Evolutionary conservation across 2,329 filamentous ascomycete species (phyloP), one percentile per base, ranked within the genome.

Genomic region (Cladophialophora immunda): DNA sequence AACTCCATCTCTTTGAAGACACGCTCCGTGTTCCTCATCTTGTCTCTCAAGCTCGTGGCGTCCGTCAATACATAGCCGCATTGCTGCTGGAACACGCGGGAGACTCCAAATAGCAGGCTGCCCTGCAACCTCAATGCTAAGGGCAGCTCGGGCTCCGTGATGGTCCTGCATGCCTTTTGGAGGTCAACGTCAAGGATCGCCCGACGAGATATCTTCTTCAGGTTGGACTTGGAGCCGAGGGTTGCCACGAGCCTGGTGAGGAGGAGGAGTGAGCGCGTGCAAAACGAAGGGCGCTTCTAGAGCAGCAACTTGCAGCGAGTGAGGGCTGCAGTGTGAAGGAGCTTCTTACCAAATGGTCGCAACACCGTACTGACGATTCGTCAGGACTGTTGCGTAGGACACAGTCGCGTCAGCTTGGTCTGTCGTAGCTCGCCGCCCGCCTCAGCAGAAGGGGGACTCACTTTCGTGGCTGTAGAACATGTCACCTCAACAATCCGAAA

Each of bases 401-500:
- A 8, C 8, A 34, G 41, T 30, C n/a, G 32, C 19, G 47, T 61
- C 15, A 61, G 58, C 22, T 6, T 45, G 1, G 6, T 45, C 17
- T 19, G 15, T 61, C 3, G 19, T 53, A 4, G 19, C 32, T 45
- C n/a, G 9, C 30, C 4, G 22, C 13, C 22, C n/a, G 13, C 6
- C n/a, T 22, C 13, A 6, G 3, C 9, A 19, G 29, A 38, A 56
- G 19, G 5, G 27, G 53, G 19, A 80, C 89, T 76, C 83, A 95
- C 94, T 92, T 80, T 97, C 94, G 81, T 97, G 92, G 74, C 92
- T 96, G 82, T 97, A 98, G 78, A 97, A 97, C 94, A 97, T 97
- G 30, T 27, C 57, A 25, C 13, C 41, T 17, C 32, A 32, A 53
- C n/a, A 8, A 25, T 17, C 22, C 9, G 13, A 15, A 50, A 9